A percentile compares a stretch with the other conserved stretches of the same genome.
Conservation (phyloP, 1,284 basidiomycete genomes). For the Inonotus obliquus region DNA sequence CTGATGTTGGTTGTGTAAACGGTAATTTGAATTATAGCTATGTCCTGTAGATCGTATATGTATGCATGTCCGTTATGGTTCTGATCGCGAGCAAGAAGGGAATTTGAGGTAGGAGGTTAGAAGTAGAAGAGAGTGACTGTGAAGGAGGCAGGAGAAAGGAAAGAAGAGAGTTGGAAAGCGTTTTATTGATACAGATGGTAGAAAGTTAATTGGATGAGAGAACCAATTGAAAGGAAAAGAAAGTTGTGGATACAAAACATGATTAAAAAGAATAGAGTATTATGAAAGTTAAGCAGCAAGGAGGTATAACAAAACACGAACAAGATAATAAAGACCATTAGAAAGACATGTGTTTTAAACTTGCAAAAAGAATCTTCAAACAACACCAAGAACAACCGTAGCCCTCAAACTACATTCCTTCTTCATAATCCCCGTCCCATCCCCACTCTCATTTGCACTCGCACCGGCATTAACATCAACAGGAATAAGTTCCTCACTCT, state of each 20-base stretch:
- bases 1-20: too few relatives aligned
- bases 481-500: slow-evolving; percentile 52
- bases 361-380: slow-evolving; percentile 36
- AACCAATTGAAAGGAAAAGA: neutral
- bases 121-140: too few relatives aligned
- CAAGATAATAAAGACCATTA: neutral
- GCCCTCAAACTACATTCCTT: slow-evolving; percentile 64
- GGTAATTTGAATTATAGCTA: too few relatives aligned
- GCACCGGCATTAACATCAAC: slow-evolving; percentile 18
- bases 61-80: too few relatives aligned
- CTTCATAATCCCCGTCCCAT: slow-evolving; percentile 23
- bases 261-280: neutral
- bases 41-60: too few relatives aligned
- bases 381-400: slow-evolving; percentile 69
- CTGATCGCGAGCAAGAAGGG: too few relatives aligned
- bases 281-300: neutral
- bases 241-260: neutral
- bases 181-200: neutral
- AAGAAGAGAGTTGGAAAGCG: neutral
- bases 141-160: too few relatives aligned
- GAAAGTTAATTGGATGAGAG: neutral
- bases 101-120: too few relatives aligned
- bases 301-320: neutral
- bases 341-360: neutral
- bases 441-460: slow-evolving; percentile 19